Conservation (phyloP, 495 filamentous ascomycete species). For the Xylaria acuta region DNA sequence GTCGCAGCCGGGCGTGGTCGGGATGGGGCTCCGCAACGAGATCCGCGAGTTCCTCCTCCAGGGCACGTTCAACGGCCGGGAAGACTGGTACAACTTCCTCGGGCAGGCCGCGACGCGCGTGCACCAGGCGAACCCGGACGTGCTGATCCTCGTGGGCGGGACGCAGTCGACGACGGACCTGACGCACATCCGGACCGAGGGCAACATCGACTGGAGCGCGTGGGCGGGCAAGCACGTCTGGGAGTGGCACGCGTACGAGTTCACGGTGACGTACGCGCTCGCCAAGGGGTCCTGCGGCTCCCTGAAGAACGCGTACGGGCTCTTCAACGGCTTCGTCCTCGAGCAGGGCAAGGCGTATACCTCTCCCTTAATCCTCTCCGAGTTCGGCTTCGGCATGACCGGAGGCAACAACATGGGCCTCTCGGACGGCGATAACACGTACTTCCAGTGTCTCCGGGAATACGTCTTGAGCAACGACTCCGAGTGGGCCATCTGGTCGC, state of each 20-base stretch:
- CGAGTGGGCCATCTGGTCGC: constrained; percentile 58
- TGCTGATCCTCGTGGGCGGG: constrained; percentile 56
- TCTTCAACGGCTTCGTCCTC: constrained; percentile 52
- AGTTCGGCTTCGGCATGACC: constrained; percentile 58
- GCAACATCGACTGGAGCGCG: constrained; percentile 46
- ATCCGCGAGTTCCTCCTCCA: constrained; percentile 53
- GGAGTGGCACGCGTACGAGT: constrained; percentile 60
- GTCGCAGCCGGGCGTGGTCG: constrained; percentile 51
- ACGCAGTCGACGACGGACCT: constrained; percentile 52
- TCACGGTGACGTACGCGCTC: constrained; percentile 52
- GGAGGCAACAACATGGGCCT: constrained; percentile 45
- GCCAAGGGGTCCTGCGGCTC: constrained; percentile 46
- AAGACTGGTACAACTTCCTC: constrained; percentile 56
- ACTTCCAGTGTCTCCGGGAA: constrained; percentile 50
- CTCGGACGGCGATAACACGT: constrained; percentile 42
- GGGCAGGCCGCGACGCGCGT: constrained; percentile 47
- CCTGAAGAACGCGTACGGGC: constrained; percentile 47
- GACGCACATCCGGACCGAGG: constrained; percentile 43
- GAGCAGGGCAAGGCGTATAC: constrained; percentile 50
- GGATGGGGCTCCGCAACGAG: constrained; percentile 57
- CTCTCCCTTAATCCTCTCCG: constrained; percentile 54
- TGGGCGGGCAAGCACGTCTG: constrained; percentile 56
- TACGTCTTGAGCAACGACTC: constrained; percentile 56
- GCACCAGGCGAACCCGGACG: constrained; percentile 50
- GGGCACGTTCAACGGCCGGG: constrained; percentile 43